Percentiles rank a stretch among this genome's conserved stretches.
phyloP scores from a whole-genome alignment of 768 basidiomycete species.

The Kwoniella sp. region DNA sequence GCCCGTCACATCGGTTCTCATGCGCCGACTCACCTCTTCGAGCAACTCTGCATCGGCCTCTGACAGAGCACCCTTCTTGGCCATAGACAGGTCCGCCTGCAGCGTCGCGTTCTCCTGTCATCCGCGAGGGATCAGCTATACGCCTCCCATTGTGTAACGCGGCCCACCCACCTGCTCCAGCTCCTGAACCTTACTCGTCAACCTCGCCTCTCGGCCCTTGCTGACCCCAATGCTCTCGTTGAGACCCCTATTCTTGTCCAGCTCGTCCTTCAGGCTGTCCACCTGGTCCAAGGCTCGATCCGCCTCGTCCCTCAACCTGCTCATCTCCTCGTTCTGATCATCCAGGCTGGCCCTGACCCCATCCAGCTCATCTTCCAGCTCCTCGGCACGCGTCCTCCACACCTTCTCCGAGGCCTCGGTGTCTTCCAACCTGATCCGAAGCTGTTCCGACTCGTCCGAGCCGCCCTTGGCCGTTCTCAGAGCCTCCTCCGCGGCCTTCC shows the following conservation, averaged over 20 bases:
- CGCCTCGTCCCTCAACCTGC: conserved; percentile 29
- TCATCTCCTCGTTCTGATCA: conserved; percentile 34
- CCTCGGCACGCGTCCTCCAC: conserved; percentile 47
- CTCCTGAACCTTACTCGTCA: conserved; percentile 58
- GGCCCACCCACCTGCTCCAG: conserved; percentile 26
- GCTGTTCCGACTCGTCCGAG: conserved; percentile 52
- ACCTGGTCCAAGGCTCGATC: conserved; percentile 38
- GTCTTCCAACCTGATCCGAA: conserved; percentile 63
- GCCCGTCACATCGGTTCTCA: background rate
- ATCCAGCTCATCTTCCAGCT: conserved; percentile 53
- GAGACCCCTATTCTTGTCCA: conserved; percentile 17
- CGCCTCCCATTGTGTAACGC: background rate
- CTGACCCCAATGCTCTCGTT: conserved; percentile 50
- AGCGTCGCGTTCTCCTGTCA: conserved; percentile 36
- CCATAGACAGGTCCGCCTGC: conserved; percentile 33
- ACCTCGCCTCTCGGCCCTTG: conserved; percentile 53
- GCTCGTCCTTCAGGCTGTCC: conserved; percentile 21
- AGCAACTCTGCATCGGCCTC: conserved; percentile 23
- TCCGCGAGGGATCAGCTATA: background rate
- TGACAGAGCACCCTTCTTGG: conserved; percentile 43
- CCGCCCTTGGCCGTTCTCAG: conserved; percentile 58
- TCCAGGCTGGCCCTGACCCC: conserved; percentile 30
- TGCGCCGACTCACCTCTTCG: conserved; percentile 29
- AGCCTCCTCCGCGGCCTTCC: conserved; percentile 49
- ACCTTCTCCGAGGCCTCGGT: conserved; percentile 70